phyloP scores from a whole-genome alignment of 257 asterid genomes.

The Lycium barbarum region DNA sequence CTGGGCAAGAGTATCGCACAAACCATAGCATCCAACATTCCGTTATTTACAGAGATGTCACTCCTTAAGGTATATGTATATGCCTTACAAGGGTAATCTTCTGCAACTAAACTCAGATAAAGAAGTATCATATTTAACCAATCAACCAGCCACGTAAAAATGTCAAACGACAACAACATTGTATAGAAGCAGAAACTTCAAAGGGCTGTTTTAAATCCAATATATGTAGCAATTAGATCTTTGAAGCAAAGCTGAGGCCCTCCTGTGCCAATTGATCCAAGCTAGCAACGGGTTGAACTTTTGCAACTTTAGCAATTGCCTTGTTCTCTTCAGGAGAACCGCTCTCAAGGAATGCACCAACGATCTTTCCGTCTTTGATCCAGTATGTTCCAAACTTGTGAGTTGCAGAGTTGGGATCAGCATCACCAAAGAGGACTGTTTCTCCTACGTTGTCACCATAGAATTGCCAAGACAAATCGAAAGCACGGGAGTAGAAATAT shows the following conservation, averaged over 20 bases:
- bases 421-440: conserved; percentile 77
- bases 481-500: conserved; percentile 83
- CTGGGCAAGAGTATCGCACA: neutral
- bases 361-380: conserved; percentile 85
- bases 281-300: conserved; percentile 69
- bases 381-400: conserved; percentile 92
- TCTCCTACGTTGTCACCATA: conserved; percentile 90
- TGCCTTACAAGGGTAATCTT: conserved; percentile 12
- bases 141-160: conserved; percentile 14
- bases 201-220: neutral
- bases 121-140: neutral
- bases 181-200: conserved; percentile 17
- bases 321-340: conserved; percentile 89
- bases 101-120: conserved; percentile 26
- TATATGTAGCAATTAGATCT: conserved; percentile 47
- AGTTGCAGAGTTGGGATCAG: conserved; percentile 61
- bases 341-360: conserved; percentile 84
- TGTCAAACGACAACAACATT: neutral
- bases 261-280: conserved; percentile 70
- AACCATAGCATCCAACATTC: conserved; percentile 20
- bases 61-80: conserved; percentile 7
- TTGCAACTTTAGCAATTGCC: conserved; percentile 84
- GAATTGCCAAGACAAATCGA: conserved; percentile 92
- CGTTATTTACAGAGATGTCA: conserved; percentile 7
- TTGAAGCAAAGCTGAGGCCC: conserved; percentile 76